phyloP scores from a whole-genome alignment of 164 flowering plant species.

The Tinospora cordifolia region DNA sequence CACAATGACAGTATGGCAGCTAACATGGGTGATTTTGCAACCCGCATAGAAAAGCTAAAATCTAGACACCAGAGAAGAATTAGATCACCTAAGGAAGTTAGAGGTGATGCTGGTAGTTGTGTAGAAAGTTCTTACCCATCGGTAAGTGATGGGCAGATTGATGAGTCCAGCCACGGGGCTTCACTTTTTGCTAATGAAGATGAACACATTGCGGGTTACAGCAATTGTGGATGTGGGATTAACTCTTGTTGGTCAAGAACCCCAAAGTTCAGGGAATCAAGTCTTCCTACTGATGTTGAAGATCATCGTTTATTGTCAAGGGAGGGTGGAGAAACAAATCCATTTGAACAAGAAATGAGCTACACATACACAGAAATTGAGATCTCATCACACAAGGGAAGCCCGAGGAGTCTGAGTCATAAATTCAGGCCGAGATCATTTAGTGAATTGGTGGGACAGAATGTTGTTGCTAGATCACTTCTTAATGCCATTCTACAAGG shows the following conservation, averaged over 20 bases:
- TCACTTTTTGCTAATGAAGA: conserved; percentile 38
- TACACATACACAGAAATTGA: conserved; percentile 28
- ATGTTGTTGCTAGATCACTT: conserved; percentile 53
- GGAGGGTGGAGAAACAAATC: conserved; percentile 24
- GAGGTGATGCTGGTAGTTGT: conserved; percentile 37
- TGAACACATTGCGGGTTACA: conserved; percentile 25
- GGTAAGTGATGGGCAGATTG: conserved; percentile 28
- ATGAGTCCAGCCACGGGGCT: conserved; percentile 31
- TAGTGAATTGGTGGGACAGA: conserved; percentile 76
- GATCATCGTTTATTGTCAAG: conserved; percentile 44
- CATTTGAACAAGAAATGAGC: conserved; percentile 21
- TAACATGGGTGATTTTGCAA: conserved; percentile 15
- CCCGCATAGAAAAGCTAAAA: conserved; percentile 20
- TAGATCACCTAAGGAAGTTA: conserved; percentile 23
- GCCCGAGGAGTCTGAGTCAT: conserved; percentile 62
- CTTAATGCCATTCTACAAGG: conserved; percentile 45
- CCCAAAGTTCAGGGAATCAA: conserved; percentile 43
- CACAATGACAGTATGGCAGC: conserved; percentile 33
- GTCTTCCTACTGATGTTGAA: conserved; percentile 41
- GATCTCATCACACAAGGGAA: conserved; percentile 32
- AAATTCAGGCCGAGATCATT: conserved; percentile 75
- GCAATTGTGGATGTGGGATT: conserved; percentile 51
- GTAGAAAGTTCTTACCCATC: conserved; percentile 47
- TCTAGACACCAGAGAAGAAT: conserved; percentile 19
- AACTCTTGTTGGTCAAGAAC: conserved; percentile 79